Base-by-base conservation (phyloP, 371 early-diverging fungal species). In the Mucor circinelloides region DNA sequence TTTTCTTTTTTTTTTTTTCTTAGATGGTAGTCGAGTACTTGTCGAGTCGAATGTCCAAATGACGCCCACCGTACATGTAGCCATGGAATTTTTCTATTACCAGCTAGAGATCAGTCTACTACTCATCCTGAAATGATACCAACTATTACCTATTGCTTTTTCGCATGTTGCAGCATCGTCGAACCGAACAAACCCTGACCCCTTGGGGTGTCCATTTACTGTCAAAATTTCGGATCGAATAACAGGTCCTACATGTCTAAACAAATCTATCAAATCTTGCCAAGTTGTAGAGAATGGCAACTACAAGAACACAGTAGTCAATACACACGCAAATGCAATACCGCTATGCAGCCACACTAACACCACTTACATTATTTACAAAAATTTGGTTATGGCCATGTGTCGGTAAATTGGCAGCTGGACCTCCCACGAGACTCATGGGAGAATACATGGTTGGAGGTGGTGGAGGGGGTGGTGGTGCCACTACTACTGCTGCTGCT, bases 231-330 rank as follows among this genome's bases (percentile, higher is more conserved):
- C 90, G 2, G 88, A 73, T 57, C 84, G 72, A 13, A 84, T 64
- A 30, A 86, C 81, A 67, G 73, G 81, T 57, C 78, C 90, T 64
- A 74, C 90, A 56, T 85, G 85, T 60, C 85, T 79, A 69, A 89
- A 89, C n/a, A 89, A 64, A 48, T 89, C 90, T 65, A 83, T 88
- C 54, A 89, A 68, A 63, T 89, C 90, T 60, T 88, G 84, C 74
- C 85, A 82, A 6, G 90, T 89, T 12, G 90, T 89, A 9, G 88
- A 84, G 31, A 82, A 87, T 2, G 88, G 90, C 30, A 89, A 60
- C 90, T 89, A 72, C 3, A 19, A 44, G 17, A 12, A 60, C n/a
- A 50, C 34, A 61, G 32, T 31, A 23, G 15, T 58, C 6, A 13
- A 3, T 56, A 27, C 4, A 52, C 6, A n/a, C 2, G 15, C 27